Base-by-base conservation (phyloP, 768 basidiomycete genomes). In the Mycena kentingensis region DNA sequence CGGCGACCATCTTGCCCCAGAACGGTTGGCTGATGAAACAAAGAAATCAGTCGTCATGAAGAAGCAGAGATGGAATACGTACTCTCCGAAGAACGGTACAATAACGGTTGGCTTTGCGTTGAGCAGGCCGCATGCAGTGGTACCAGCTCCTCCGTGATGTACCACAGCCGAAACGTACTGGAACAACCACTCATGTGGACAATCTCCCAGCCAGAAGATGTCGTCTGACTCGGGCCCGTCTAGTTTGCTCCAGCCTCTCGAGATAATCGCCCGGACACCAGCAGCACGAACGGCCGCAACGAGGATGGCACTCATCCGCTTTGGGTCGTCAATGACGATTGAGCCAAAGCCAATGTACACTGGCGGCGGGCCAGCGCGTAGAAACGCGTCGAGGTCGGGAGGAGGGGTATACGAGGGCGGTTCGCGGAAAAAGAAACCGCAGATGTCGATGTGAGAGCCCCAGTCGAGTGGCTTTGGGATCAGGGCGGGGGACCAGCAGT, bases 141-240 rank as follows among this genome's bases (percentile, higher is more conserved):
- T 79, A 0, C 77, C 77, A 1, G 77, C 77, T 0, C 77, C 77
- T 4, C 77, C 77, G 57, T 70, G 77, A 54, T 77, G 76, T 37
- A 73, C 71, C 3, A 79, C 76, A 0, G 76, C 75, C 1, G 71
- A 53, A 6, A 77, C 75, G 18, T 72, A 65, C 7, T 70, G 67
- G 53, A 79, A 79, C 2, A 79, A 61, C 77, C 77, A 79, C 60
- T 79, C 77, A 55, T 79, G 77, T 0, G 77, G 77, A 3, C 77
- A 71, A 52, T 74, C 74, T 59, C 70, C 73, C 11, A 77, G 64
- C 19, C 75, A 73, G 57, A 74, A 73, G 5, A 78, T 65, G 37
- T 70, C 46, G 1, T 66, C 51, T 3, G 72, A 70, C 1, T 73
- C 62, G 27, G 66, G 57, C 1, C 59, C 62, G 3, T 68, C 74